Base-by-base conservation (phyloP, 2,329 filamentous ascomycete genomes). In the Colletotrichum tamarilloi region DNA sequence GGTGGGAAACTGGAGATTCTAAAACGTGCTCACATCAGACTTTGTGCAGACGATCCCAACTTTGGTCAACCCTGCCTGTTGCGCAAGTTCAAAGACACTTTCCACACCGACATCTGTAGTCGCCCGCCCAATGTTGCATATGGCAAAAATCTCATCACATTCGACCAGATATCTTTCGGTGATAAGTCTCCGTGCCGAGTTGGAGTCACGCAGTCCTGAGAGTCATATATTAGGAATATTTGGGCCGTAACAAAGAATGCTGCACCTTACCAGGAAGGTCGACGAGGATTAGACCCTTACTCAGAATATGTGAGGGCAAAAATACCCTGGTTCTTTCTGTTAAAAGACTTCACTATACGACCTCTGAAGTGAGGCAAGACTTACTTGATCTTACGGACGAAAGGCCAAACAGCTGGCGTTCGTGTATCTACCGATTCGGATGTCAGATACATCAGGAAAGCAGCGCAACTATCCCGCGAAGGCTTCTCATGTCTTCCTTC, bases 101-200 rank as follows among this genome's bases (percentile, higher is more conserved):
- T 74, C 75, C 1, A 88, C 82, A 0, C 85, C 83, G 22, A 78
- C 77, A 67, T 87, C 83, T 0, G 82, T 86, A 1, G 76, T 79
- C 0, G 85, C 85, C 11, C 87, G 80, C 0, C 81, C 82, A 19
- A 85, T 85, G 28, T 78, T 77, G 62, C 83, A 84, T 1, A 88
- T 80, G 1, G 81, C 85, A 63, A 88, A 84, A 4, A 88, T 85
- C 68, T 87, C 85, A 65, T 88, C 76, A 66, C 86, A 88, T 35
- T 83, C 52, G 1, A 83, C 75, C 0, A 88, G 58, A 66, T 87
- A 87, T 0, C 82, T 80, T 68, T 88, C 85, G 0, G 86, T 86
- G 19, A 87, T 83, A 26, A 76, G 78, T 42, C 80, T 77, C 4
- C 86, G 80, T 12, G 85, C 85, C 3, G 81, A 79, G 74, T 88